Evolutionary conservation across 352 stramenopile genomes (phyloP), one percentile per base, ranked within the genome.

Genomic region (Globisporangium uncinulatum): DNA sequence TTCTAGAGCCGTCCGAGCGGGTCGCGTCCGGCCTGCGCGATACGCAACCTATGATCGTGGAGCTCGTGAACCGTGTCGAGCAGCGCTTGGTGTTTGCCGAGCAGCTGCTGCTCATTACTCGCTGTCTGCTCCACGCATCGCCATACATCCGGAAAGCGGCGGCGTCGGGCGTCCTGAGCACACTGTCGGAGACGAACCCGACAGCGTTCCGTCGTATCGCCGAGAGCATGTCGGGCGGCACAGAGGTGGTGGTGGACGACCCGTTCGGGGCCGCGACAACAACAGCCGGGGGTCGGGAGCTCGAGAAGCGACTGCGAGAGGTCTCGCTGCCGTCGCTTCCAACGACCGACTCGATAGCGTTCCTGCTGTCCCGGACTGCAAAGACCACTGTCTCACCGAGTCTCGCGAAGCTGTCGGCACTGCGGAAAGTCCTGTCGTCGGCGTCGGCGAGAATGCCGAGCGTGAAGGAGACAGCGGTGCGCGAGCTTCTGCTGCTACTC

Each of bases 71-170:
- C 61, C 63, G 57, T 59, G 17, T 82, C 13, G 74, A 87, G 54
- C 54, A 51, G 19, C 39, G 44, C 10, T 20, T 71, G 13, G 39
- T 66, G 0, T 46, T 62, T 6, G 34, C 51, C 24, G 56, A 56
- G 6, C 65, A 62, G 14, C 13, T 65, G 19, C 19, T 83, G 29
- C 59, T 83, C 34, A 73, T 84, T 32, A 57, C 60, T 43, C 73
- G 77, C 5, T 86, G 74, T 19, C 57, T 86, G 51, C 59, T 87
- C 20, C 77, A 87, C 47, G 47, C 66, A 32, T 84, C 73, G 0
- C 53, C 65, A 2, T 79, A 78, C 48, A 67, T 87, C 41, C 73
- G 77, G 4, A 78, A 69, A 54, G 66, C 74, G 4, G 77, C 77
- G 13, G 62, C 73, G 0, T 80, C 71, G 17, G 71, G 69, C 7